Evolutionary conservation across 2,329 filamentous ascomycete species (phyloP).

Genomic region (Biscogniauxia sp.): DNA sequence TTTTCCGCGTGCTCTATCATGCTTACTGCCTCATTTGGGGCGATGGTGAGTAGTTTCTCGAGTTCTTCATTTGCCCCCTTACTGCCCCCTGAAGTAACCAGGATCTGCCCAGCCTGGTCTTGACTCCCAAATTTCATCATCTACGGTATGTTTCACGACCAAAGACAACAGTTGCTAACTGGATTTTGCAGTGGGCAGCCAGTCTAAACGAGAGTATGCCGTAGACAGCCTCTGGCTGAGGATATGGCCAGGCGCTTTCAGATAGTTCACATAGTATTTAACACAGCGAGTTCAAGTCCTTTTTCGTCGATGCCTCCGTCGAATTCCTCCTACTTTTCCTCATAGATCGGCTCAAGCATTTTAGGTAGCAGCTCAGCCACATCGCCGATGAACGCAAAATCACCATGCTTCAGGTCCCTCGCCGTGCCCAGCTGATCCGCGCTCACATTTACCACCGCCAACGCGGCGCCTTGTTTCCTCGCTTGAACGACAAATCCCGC

Average conservation of each 20-base stretch:
- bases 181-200: slow-evolving; percentile 16
- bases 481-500: slow-evolving; percentile 70
- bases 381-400: slow-evolving; percentile 53
- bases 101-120: background rate
- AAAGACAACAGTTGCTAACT: background rate
- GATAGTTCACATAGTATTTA: background rate
- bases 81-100: background rate
- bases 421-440: slow-evolving; percentile 38
- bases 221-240: slow-evolving; percentile 7
- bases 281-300: too few species aligned
- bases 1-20: slow-evolving; percentile 28
- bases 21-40: slow-evolving; percentile 26
- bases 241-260: background rate
- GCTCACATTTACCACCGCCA: slow-evolving; percentile 77
- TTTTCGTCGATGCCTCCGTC: background rate
- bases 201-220: slow-evolving; percentile 26
- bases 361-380: slow-evolving; percentile 47
- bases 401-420: slow-evolving; percentile 39
- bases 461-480: slow-evolving; percentile 60
- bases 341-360: slow-evolving; percentile 30
- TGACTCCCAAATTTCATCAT: background rate
- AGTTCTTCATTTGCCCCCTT: background rate
- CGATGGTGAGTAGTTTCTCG: slow-evolving; percentile 4
- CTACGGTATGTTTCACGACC: background rate
- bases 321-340: slow-evolving; percentile 3